Conservation (phyloP, 371 early-diverging fungal genomes). For the Mucor lusitanicus region DNA sequence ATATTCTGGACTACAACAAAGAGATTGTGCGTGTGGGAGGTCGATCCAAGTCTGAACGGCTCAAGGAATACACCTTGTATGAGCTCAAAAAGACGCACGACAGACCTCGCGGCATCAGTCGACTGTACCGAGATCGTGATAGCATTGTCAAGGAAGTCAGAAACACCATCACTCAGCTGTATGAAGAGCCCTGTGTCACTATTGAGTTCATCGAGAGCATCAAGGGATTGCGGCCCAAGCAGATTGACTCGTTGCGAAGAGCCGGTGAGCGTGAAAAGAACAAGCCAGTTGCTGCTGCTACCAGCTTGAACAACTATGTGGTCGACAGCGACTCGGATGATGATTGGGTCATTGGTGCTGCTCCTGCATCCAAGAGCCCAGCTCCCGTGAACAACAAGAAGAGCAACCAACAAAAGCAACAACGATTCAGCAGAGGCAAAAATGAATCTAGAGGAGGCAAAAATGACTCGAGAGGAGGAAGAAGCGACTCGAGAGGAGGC, state of each 20-base stretch:
- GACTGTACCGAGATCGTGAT: constrained; percentile 39
- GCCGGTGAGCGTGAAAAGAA: constrained; percentile 38
- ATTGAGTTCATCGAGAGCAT: constrained; percentile 40
- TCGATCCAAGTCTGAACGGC: constrained; percentile 52
- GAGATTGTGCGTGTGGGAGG: constrained; percentile 66
- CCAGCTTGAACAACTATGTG: neutral
- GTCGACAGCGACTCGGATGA: constrained; percentile 36
- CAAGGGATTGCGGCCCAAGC: constrained; percentile 35
- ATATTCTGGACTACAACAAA: constrained; percentile 47
- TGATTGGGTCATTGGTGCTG: constrained; percentile 40
- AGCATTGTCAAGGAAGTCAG: constrained; percentile 41
- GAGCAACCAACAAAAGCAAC: neutral
- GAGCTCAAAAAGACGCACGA: constrained; percentile 44
- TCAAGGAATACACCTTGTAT: constrained; percentile 46
- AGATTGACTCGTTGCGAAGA: constrained; percentile 42
- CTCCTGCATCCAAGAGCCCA: neutral
- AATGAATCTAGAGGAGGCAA: neutral
- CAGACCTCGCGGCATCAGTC: constrained; percentile 26
- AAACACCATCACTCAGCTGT: constrained; percentile 40
- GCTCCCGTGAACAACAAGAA: neutral
- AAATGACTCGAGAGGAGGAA: neutral
- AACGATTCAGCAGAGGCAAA: neutral
- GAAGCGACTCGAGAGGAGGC: neutral
- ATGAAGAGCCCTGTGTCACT: constrained; percentile 54
- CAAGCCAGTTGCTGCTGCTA: constrained; percentile 11